Base-by-base conservation (phyloP, 306 rosid species). In the cucumber (Cucumis sativus) region DNA sequence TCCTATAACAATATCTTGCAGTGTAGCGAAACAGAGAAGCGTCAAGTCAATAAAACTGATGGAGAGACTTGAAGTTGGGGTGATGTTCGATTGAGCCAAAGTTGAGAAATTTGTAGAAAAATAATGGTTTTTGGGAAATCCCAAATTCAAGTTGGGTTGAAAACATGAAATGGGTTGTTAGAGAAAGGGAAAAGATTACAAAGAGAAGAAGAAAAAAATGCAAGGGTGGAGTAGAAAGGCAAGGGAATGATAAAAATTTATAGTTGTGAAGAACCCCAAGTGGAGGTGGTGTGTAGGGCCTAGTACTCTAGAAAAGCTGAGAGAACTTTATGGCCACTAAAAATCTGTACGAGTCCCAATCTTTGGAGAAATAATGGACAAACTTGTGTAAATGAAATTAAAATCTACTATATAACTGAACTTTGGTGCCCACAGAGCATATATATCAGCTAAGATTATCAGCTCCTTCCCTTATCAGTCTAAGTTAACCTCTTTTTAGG, bases 241-340 rank as follows among this genome's bases (percentile, higher is more conserved):
- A 39, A 65, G 79, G 82, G 63, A 82, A 52, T 82, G 84, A 67
- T 60, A 63, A 84, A 63, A 60, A 87, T 91, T 80, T 93, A 93
- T 93, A 89, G 90, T 83, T 81, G 83, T 77, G 84, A 77, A 47
- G 28, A 28, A 63, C 20, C 52, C 56, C 10, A 67, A 39, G 76
- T 23, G 28, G 76, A 70, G 76, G 41, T 23, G 41, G 14, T 25
- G 40, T 71, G 76, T 49, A 25, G 76, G 60, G 76, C n/a, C 16
- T 12, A 57, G 17, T 47, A 52, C 20, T 28, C 49, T 68, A 62
- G 41, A 58, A 45, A 60, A 74, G 33, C 54, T 20, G 35, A 56
- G 76, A 23, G 82, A 51, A 57, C 64, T 84, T 78, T 49, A 33
- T 21, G 75, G 71, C 75, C 66, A 58, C 78, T 62, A 13, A 20